phyloP scores from a whole-genome alignment of 345 rosid genomes.

The Citrus unshiu region DNA sequence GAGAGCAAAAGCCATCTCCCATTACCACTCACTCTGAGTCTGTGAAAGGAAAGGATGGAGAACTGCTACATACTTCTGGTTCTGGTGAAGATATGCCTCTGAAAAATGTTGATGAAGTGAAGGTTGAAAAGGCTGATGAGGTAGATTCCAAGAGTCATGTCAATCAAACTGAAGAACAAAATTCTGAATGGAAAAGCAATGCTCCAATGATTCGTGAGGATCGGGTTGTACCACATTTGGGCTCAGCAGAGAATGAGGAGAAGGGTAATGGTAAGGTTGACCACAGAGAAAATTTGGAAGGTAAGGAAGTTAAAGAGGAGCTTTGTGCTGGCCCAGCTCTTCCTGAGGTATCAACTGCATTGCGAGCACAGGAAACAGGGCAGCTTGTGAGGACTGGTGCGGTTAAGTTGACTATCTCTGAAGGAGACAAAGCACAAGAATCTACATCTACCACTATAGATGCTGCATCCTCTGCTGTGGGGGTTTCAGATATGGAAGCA shows the following conservation, averaged over 20 bases:
- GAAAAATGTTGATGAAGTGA: slow-evolving; percentile 24
- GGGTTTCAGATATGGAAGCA: slow-evolving; percentile 38
- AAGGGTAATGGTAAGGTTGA: slow-evolving; percentile 37
- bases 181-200: slow-evolving; percentile 27
- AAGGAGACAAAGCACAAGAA: slow-evolving; percentile 47
- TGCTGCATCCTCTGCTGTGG: slow-evolving; percentile 26
- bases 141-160: slow-evolving; percentile 10
- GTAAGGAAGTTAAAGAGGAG: slow-evolving; percentile 18
- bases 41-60: slow-evolving; percentile 24
- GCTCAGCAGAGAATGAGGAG: slow-evolving; percentile 17
- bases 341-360: slow-evolving; percentile 8
- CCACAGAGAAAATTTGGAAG: slow-evolving; percentile 24
- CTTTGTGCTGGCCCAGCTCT: slow-evolving; percentile 6
- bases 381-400: slow-evolving; percentile 28
- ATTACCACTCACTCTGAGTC: slow-evolving; percentile 16
- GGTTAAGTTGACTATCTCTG: slow-evolving; percentile 26
- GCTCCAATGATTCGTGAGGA: slow-evolving; percentile 3
- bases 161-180: slow-evolving; percentile 17
- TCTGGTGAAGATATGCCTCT: slow-evolving; percentile 18
- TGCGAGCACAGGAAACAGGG: slow-evolving; percentile 26
- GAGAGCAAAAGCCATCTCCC: slow-evolving; percentile 30
- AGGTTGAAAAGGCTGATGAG: slow-evolving; percentile 34
- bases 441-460: slow-evolving; percentile 27
- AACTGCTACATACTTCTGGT: slow-evolving; percentile 16
- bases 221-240: slow-evolving; percentile 9